Evolutionary conservation across 2,329 filamentous ascomycete species (phyloP).

Genomic region (Coniella vitis): DNA sequence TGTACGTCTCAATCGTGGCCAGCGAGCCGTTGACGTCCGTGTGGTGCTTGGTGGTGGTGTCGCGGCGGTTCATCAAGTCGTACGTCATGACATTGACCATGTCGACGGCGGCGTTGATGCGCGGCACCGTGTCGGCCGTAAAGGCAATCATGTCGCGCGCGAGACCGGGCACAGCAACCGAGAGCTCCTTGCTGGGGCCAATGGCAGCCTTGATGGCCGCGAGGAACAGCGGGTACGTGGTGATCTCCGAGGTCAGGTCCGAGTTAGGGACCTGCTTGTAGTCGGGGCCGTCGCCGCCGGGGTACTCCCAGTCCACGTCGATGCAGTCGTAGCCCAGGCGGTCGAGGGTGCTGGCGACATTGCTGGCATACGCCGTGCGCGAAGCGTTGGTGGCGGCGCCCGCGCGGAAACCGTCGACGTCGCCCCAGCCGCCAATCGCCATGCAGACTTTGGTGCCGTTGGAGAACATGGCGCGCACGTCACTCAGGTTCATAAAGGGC

Average conservation of each 20-base stretch:
- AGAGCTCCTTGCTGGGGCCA: slow-evolving; percentile 55
- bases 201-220: slow-evolving; percentile 51
- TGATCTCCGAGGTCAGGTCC: slow-evolving; percentile 53
- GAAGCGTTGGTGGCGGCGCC: slow-evolving; percentile 40
- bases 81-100: slow-evolving; percentile 66
- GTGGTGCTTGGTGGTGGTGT: slow-evolving; percentile 58
- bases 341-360: slow-evolving; percentile 47
- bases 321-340: slow-evolving; percentile 54
- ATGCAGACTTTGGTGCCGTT: slow-evolving; percentile 53
- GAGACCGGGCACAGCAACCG: slow-evolving; percentile 61
- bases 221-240: slow-evolving; percentile 56
- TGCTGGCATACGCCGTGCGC: slow-evolving; percentile 48
- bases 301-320: slow-evolving; percentile 61
- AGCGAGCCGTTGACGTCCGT: slow-evolving; percentile 52
- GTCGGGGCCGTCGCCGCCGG: slow-evolving; percentile 61
- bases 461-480: slow-evolving; percentile 45
- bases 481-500: slow-evolving; percentile 46
- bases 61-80: slow-evolving; percentile 63
- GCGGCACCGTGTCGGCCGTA: slow-evolving; percentile 48
- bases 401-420: slow-evolving; percentile 47
- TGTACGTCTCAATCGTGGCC: slow-evolving; percentile 51
- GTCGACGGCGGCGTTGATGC: slow-evolving; percentile 53
- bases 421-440: slow-evolving; percentile 60
- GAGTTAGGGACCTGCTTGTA: slow-evolving; percentile 60
- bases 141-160: slow-evolving; percentile 62